phyloP scores from a whole-genome alignment of 345 rosid species.

The Draba incana region DNA sequence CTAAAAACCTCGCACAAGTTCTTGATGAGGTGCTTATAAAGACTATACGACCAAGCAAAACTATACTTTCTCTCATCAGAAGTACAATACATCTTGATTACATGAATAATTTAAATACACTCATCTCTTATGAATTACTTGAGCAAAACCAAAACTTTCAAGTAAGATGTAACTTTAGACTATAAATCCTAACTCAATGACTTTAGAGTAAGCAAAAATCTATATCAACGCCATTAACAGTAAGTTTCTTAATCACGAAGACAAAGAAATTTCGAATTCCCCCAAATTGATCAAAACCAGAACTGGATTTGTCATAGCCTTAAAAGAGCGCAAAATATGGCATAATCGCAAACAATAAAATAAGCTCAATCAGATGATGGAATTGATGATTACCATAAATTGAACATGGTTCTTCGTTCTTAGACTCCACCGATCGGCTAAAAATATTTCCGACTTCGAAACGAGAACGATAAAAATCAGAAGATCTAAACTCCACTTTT shows the following conservation, averaged over 20 bases:
- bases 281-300: not conserved
- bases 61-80: too few species aligned
- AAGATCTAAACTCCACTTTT: too few species aligned
- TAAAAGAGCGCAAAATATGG: too few species aligned
- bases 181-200: not conserved
- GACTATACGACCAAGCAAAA: too few species aligned
- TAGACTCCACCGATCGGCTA: constrained; percentile 17
- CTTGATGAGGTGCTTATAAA: too few species aligned
- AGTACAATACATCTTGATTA: too few species aligned
- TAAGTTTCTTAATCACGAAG: constrained; percentile 8
- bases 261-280: not conserved
- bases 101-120: too few species aligned
- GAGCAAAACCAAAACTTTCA: not conserved
- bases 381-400: constrained; percentile 61
- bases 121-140: not conserved
- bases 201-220: not conserved
- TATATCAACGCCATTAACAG: not conserved
- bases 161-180: constrained; percentile 1
- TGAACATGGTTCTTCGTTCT: constrained; percentile 55
- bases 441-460: not conserved
- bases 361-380: constrained; percentile 1
- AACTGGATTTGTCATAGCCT: not conserved
- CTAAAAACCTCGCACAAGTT: too few species aligned
- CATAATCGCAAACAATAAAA: not conserved
- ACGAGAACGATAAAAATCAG: too few species aligned